phyloP scores from a whole-genome alignment of 148 eudicot species.

The Vaccinium myrtillus region DNA sequence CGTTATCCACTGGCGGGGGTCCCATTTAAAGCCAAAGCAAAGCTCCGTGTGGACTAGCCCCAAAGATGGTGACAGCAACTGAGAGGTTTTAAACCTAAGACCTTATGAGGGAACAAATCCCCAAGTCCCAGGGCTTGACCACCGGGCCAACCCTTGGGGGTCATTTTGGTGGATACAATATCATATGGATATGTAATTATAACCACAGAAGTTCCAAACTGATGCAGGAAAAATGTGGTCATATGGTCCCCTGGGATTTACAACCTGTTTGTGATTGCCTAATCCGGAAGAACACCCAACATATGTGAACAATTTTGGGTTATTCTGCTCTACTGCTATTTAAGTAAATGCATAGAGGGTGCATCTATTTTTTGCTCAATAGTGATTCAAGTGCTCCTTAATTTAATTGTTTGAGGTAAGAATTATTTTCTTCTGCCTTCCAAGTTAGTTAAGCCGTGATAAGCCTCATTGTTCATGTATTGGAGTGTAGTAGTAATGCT shows the following conservation, averaged over 20 bases:
- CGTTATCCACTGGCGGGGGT: no score
- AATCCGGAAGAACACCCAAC: background rate
- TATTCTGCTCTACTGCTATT: background rate
- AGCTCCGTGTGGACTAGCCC: no score
- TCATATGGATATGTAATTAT: background rate
- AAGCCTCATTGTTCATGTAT: background rate
- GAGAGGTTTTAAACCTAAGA: no score
- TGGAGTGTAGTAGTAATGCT: no score
- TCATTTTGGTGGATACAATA: background rate
- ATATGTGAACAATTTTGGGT: background rate
- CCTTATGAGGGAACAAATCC: no score
- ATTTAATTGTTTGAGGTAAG: background rate
- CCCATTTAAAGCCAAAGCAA: no score
- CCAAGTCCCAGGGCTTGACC: no score
- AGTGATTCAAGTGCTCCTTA: background rate
- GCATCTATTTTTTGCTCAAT: background rate
- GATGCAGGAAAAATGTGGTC: background rate
- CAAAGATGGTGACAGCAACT: no score
- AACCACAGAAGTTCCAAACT: background rate
- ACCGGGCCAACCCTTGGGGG: no score
- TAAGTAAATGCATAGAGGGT: background rate
- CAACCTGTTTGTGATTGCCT: background rate
- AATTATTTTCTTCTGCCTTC: background rate
- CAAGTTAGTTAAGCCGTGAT: background rate
- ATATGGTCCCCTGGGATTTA: background rate